Percentiles rank a stretch among this genome's conserved stretches.
Evolutionary conservation across 768 basidiomycete genomes (phyloP).

Genomic region (Boletus vermiculosoides): DNA sequence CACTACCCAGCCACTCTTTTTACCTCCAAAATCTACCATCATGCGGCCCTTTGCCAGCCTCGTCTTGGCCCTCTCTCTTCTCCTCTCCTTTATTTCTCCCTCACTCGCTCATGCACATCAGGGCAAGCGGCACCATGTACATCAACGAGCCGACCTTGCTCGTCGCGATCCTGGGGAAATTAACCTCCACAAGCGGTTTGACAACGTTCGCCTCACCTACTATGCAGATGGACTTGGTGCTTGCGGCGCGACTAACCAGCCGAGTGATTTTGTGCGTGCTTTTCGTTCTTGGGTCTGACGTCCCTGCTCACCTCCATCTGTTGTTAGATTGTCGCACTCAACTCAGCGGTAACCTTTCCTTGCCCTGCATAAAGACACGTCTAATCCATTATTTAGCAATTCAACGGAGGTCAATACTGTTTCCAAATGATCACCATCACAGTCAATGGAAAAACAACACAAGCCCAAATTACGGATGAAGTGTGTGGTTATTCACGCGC

Average conservation of each 20-base stretch:
- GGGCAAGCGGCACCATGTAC: conserved; percentile 22
- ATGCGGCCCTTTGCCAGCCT: conserved; percentile 28
- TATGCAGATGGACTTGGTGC: conserved; percentile 45
- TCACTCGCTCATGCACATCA: conserved; percentile 24
- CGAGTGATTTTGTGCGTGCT: conserved; percentile 36
- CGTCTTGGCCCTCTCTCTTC: conserved; percentile 18
- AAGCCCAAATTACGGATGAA: conserved; percentile 62
- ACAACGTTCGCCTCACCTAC: conserved; percentile 34
- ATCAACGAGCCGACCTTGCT: conserved; percentile 22
- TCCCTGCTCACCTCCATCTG: conserved; percentile 3
- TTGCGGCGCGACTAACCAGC: conserved; percentile 34
- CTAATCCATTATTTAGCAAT: conserved; percentile 48
- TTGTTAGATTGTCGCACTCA: conserved; percentile 52
- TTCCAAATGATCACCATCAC: conserved; percentile 60
- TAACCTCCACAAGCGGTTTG: conserved; percentile 21
- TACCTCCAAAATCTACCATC: not conserved
- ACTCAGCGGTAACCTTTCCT: conserved; percentile 24
- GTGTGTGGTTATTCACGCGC: conserved; percentile 32
- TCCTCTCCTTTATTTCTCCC: conserved; percentile 16
- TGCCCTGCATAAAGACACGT: not conserved
- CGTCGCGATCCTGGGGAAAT: conserved; percentile 28
- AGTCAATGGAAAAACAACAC: conserved; percentile 53
- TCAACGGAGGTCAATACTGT: conserved; percentile 51
- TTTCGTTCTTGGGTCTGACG: not conserved
- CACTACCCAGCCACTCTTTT: conserved; percentile 25